Conservation (phyloP, 2,329 filamentous ascomycete species). For the Periconia macrospinosa region DNA sequence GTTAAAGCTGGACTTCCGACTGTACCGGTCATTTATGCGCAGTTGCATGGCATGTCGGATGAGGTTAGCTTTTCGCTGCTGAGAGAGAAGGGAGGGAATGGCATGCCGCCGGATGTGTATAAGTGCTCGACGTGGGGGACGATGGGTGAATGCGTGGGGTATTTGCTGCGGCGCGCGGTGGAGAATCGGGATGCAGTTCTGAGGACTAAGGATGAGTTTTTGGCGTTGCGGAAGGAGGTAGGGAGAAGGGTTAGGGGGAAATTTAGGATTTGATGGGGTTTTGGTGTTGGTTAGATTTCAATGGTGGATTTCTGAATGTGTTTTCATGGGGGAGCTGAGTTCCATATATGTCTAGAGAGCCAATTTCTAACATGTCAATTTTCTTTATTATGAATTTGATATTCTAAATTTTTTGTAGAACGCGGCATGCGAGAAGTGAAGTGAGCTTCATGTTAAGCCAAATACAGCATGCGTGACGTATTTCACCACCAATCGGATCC, state of each 20-base stretch:
- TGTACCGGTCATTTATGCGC: constrained; percentile 66
- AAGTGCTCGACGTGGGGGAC: constrained; percentile 62
- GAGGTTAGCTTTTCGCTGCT: constrained; percentile 68
- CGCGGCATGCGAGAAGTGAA: too few species aligned
- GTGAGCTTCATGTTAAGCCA: background rate
- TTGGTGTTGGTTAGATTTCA: background rate
- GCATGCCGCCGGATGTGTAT: constrained; percentile 52
- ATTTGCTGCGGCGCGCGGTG: constrained; percentile 59
- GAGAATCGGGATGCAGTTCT: constrained; percentile 64
- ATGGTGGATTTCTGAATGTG: background rate
- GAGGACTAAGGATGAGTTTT: constrained; percentile 42
- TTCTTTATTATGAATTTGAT: too few species aligned
- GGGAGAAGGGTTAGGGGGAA: constrained; percentile 18
- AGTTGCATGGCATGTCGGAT: constrained; percentile 95
- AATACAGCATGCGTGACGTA: background rate
- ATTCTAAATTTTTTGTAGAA: too few species aligned
- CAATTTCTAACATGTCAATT: too few species aligned
- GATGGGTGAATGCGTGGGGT: constrained; percentile 77
- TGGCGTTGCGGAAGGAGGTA: constrained; percentile 27
- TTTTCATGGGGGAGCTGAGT: too few species aligned
- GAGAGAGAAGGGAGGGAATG: constrained; percentile 20
- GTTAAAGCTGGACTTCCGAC: constrained; percentile 43
- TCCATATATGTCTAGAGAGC: too few species aligned
- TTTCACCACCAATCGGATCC: background rate
- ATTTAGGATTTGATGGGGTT: background rate